Percentiles rank a stretch among this genome's conserved stretches.
phyloP scores from a whole-genome alignment of 2,329 filamentous ascomycete genomes.

The Aspergillus pseudonomiae region DNA sequence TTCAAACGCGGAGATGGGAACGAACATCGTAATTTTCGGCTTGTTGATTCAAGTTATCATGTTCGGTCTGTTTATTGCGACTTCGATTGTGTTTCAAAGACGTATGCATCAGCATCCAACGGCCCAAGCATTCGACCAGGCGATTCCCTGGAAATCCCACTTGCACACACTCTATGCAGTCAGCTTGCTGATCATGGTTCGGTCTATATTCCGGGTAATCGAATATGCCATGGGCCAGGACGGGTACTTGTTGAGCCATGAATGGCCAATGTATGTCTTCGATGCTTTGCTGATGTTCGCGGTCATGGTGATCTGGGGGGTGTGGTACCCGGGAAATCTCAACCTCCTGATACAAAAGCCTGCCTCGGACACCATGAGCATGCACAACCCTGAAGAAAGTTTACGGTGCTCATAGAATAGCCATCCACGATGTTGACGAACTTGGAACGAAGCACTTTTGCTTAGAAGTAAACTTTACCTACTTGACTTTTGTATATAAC shows the following conservation, averaged over 20 bases:
- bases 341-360: background rate
- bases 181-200: conserved; percentile 42
- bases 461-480: background rate
- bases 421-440: background rate
- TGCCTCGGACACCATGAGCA: background rate
- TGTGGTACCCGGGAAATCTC: conserved; percentile 3
- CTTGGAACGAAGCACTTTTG: background rate
- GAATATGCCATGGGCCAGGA: conserved; percentile 51
- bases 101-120: conserved; percentile 23
- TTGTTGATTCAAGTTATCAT: conserved; percentile 29
- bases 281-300: conserved; percentile 44
- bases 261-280: conserved; percentile 50
- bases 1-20: background rate
- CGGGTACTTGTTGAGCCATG: conserved; percentile 45
- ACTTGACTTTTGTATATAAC: background rate
- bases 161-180: conserved; percentile 24
- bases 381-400: background rate
- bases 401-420: background rate
- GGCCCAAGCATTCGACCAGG: conserved; percentile 7
- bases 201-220: conserved; percentile 52
- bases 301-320: conserved; percentile 21
- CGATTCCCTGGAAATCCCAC: conserved; percentile 16
- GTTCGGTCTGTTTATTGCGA: conserved; percentile 29
- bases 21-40: conserved; percentile 24
- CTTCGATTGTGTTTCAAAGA: conserved; percentile 22